Conservation (phyloP, 805 yeast genomes). For the Saccharomyces jurei region DNA sequence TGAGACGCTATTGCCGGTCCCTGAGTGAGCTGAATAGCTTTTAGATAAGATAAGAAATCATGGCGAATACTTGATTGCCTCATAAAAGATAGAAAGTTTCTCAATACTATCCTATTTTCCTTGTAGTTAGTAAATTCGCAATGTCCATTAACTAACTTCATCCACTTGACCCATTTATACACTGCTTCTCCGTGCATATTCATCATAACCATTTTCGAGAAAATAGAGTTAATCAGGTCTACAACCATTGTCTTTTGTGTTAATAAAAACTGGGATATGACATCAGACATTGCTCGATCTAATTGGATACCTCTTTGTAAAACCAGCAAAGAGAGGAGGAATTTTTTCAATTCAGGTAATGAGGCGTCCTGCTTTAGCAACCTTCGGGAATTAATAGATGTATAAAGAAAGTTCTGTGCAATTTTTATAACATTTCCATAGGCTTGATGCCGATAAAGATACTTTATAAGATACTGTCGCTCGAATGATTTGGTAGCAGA, state of each 20-base stretch:
- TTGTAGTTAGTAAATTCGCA: slow-evolving; percentile 20
- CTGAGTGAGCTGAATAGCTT: slow-evolving; percentile 3
- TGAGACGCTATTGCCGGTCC: slow-evolving; percentile 24
- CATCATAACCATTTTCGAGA: slow-evolving; percentile 6
- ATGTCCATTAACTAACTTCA: slow-evolving; percentile 19
- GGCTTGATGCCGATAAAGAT: slow-evolving; percentile 13
- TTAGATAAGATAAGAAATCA: neutral
- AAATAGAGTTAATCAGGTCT: slow-evolving; percentile 12
- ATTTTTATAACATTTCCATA: slow-evolving; percentile 11
- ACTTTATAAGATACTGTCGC: slow-evolving; percentile 12
- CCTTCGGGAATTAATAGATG: neutral
- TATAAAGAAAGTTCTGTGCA: slow-evolving; percentile 12
- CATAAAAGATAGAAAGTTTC: slow-evolving; percentile 13
- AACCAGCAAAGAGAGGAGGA: slow-evolving; percentile 12
- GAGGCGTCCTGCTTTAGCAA: slow-evolving; percentile 10
- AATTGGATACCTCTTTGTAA: slow-evolving; percentile 8
- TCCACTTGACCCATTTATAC: slow-evolving; percentile 21
- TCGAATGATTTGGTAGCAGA: slow-evolving; percentile 4
- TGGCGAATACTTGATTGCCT: slow-evolving; percentile 3
- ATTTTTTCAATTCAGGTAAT: slow-evolving; percentile 14
- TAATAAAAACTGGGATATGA: slow-evolving; percentile 19
- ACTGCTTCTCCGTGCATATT: slow-evolving; percentile 7
- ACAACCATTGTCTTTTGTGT: slow-evolving; percentile 10
- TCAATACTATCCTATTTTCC: slow-evolving; percentile 11
- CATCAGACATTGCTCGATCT: slow-evolving; percentile 9